Evolutionary conservation across 202 grass and related monocot genomes (phyloP), one percentile per base, ranked within the genome.

Genomic region (Zizania palustris): DNA sequence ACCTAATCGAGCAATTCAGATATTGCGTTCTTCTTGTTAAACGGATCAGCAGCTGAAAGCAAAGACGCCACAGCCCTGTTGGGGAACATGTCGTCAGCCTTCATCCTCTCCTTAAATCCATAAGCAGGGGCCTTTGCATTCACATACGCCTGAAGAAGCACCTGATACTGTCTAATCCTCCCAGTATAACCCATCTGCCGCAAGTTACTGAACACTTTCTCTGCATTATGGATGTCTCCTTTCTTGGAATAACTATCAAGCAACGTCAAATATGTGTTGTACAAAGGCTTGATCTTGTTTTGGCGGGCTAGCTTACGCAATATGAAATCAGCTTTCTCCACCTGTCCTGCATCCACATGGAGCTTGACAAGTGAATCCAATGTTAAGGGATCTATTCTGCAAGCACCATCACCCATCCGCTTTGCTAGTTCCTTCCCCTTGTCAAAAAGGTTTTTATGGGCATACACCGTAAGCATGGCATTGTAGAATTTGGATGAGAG

Each of bases 41-140:
- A 97, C 3, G 86, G 86, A 81, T 92, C 72, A 3, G 85, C 76
- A 13, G 82, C 60, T 3, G 73, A 34, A 72, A 97, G 50, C 67
- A 86, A 74, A 56, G 51, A 44, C 63, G 60, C 60, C 43, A 92
- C n/a, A 21, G 7, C 16, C 60, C 20, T 53, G 46, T 82, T 86
- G 68, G 88, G 88, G 72, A 90, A 84, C 45, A 93, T 48, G 69
- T 90, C 90, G 76, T 97, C 94, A 80, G 91, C 88, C 84, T 89
- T 94, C 91, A 97, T 75, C 79, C 94, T 92, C 53, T 94, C 91
- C 85, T 19, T 92, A 75, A 97, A 90, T 70, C 94, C 94, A 77
- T 97, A 97, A 64, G 71, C 76, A 14, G 94, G 86, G 45, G 72
- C 19, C 69, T 92, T 90, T 5, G 94, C 84, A 64, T 85, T 80